Conservation (phyloP, 805 yeast species). For the Saccharomycopsis javanensis region DNA sequence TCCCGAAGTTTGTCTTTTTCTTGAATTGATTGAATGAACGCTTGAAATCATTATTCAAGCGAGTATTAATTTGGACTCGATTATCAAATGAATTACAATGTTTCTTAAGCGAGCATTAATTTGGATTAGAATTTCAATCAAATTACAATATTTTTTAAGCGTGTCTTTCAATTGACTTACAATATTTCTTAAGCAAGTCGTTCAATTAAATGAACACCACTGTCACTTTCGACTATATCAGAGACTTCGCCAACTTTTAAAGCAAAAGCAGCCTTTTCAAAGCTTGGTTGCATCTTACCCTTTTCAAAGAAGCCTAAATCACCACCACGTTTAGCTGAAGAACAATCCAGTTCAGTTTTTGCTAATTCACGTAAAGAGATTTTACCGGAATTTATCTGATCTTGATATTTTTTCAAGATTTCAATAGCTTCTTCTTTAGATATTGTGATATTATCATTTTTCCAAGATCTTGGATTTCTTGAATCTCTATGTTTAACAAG, state of each 20-base stretch:
- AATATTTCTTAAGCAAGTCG: slow-evolving; percentile 79
- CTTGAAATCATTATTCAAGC: too few relatives aligned
- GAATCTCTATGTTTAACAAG: slow-evolving; percentile 75
- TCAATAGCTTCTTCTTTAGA: slow-evolving; percentile 76
- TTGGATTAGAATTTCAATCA: too few relatives aligned
- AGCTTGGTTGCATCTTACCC: slow-evolving; percentile 93
- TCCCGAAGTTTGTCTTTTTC: too few relatives aligned
- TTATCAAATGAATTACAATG: too few relatives aligned
- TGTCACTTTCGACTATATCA: slow-evolving; percentile 75
- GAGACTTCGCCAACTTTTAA: slow-evolving; percentile 77
- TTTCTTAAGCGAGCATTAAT: too few relatives aligned
- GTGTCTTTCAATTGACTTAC: background rate
- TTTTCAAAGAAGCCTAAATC: slow-evolving; percentile 83
- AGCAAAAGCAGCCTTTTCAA: slow-evolving; percentile 79
- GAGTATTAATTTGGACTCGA: too few relatives aligned
- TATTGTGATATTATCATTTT: slow-evolving; percentile 62
- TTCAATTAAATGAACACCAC: slow-evolving; percentile 84
- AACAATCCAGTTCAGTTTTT: slow-evolving; percentile 76
- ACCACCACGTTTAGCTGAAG: slow-evolving; percentile 79
- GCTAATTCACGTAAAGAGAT: slow-evolving; percentile 65
- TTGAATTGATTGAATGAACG: too few relatives aligned
- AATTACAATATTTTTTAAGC: background rate
- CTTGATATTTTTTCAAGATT: slow-evolving; percentile 47
- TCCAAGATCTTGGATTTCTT: slow-evolving; percentile 90
- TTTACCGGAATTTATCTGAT: slow-evolving; percentile 53